A percentile compares a stretch with the other conserved stretches of the same genome.
Conservation (phyloP, 768 basidiomycete genomes). For the Kwoniella sp. region DNA sequence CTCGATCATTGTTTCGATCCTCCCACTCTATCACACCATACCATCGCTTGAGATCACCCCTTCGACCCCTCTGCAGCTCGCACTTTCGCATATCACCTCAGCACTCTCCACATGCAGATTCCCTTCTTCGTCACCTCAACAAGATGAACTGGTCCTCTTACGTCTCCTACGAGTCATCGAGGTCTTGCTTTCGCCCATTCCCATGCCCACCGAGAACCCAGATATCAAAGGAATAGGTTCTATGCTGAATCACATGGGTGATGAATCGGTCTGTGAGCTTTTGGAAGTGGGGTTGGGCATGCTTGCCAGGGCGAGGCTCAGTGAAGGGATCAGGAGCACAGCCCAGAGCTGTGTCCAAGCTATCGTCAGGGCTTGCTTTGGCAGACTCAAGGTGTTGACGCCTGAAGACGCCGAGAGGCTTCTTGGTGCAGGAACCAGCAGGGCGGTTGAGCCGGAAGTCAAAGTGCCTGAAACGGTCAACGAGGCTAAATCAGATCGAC, state of each 20-base stretch:
- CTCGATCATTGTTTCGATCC: constrained; percentile 67
- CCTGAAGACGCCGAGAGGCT: constrained; percentile 37
- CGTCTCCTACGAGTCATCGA: constrained; percentile 88
- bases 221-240: constrained; percentile 53
- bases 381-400: constrained; percentile 60
- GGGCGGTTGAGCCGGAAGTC: constrained; percentile 9
- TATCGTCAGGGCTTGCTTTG: constrained; percentile 79
- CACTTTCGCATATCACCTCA: constrained; percentile 79
- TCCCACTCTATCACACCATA: constrained; percentile 44
- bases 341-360: constrained; percentile 78
- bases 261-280: constrained; percentile 97
- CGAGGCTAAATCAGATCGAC: constrained; percentile 5
- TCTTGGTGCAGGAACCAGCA: constrained; percentile 22
- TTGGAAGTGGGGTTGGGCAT: constrained; percentile 95
- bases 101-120: constrained; percentile 96
- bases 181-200: constrained; percentile 65
- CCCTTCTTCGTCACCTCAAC: constrained; percentile 94
- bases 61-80: constrained; percentile 62
- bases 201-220: constrained; percentile 13
- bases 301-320: constrained; percentile 91
- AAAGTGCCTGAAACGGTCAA: constrained; percentile 7
- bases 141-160: constrained; percentile 91
- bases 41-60: constrained; percentile 54
- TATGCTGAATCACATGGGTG: constrained; percentile 70
- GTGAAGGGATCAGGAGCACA: constrained; percentile 42